A percentile compares a stretch with the other conserved stretches of the same genome.
Evolutionary conservation across 352 stramenopile species (phyloP).

Genomic region (Phytopythium ostracodes): DNA sequence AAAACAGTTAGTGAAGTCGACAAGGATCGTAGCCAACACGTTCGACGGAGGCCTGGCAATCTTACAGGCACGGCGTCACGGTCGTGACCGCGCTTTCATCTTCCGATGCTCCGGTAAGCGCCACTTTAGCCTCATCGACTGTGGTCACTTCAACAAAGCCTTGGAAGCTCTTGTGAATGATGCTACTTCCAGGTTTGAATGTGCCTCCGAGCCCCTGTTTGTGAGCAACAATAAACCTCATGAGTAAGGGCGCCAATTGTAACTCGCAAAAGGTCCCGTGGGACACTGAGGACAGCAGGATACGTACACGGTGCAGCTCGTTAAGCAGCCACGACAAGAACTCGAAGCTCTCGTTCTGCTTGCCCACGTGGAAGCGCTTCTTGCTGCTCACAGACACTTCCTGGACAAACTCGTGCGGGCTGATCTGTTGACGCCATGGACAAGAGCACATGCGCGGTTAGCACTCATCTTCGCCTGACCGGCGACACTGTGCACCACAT

Average conservation of each 20-base stretch:
- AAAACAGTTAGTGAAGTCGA: slow-evolving; percentile 4
- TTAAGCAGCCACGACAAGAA: slow-evolving; percentile 97
- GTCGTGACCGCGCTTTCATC: slow-evolving; percentile 29
- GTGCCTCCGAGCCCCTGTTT: slow-evolving; percentile 74
- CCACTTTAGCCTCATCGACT: slow-evolving; percentile 46
- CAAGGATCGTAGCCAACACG: not conserved
- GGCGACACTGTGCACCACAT: not conserved
- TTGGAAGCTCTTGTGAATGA: slow-evolving; percentile 97
- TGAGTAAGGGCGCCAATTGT: no score
- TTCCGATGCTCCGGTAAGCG: slow-evolving; percentile 24
- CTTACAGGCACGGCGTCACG: slow-evolving; percentile 71
- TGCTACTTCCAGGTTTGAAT: slow-evolving; percentile 83
- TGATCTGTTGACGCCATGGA: slow-evolving; percentile 46
- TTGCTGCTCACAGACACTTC: slow-evolving; percentile 94
- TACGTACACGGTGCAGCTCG: slow-evolving; percentile 85
- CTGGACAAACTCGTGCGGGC: slow-evolving; percentile 96
- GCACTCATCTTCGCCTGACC: not conserved
- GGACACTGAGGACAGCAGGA: not conserved
- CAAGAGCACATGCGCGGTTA: not conserved
- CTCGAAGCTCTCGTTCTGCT: slow-evolving; percentile 93
- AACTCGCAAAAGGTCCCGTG: no score
- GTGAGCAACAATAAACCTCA: not conserved
- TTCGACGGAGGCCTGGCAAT: not conserved
- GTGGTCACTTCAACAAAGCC: slow-evolving; percentile 93
- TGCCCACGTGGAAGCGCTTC: slow-evolving; percentile 94